Percentiles rank a stretch among this genome's conserved stretches.
These are phyloP conservation scores for Lentinus tigrinus DNA, from an alignment of 768 basidiomycete species.

Conservation along the genomic window DNA sequence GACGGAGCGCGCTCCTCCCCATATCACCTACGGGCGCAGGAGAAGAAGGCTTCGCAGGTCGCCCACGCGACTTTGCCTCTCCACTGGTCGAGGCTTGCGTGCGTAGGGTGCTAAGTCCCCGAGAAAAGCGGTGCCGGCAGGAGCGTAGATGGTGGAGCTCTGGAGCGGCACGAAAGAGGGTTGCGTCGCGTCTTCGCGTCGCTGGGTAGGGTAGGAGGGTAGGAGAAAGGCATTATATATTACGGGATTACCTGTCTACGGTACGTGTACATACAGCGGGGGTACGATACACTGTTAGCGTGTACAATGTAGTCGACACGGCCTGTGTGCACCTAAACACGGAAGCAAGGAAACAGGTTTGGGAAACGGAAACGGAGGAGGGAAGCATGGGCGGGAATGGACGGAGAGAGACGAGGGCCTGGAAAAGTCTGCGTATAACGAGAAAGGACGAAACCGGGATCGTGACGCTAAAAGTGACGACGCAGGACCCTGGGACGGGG, in stretches of 20 bases:
- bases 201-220: neutral
- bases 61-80: neutral
- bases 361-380: neutral
- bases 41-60: neutral
- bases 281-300: neutral
- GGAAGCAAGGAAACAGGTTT: neutral
- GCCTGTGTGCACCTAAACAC: neutral
- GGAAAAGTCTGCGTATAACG: neutral
- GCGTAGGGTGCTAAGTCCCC: neutral
- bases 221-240: conserved; percentile 11
- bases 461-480: neutral
- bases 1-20: too few relatives aligned
- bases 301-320: neutral
- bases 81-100: neutral
- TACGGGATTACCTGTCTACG: conserved; percentile 13
- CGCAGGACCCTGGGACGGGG: neutral
- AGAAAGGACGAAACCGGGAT: neutral
- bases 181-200: neutral
- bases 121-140: neutral
- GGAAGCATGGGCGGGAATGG: neutral
- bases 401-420: neutral
- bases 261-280: conserved; percentile 16
- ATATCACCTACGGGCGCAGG: too few relatives aligned
- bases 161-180: neutral
- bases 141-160: neutral